Percentiles rank a stretch among this genome's conserved stretches.
phyloP scores from a whole-genome alignment of 2,329 filamentous ascomycete genomes.

The Clonostachys byssicola region DNA sequence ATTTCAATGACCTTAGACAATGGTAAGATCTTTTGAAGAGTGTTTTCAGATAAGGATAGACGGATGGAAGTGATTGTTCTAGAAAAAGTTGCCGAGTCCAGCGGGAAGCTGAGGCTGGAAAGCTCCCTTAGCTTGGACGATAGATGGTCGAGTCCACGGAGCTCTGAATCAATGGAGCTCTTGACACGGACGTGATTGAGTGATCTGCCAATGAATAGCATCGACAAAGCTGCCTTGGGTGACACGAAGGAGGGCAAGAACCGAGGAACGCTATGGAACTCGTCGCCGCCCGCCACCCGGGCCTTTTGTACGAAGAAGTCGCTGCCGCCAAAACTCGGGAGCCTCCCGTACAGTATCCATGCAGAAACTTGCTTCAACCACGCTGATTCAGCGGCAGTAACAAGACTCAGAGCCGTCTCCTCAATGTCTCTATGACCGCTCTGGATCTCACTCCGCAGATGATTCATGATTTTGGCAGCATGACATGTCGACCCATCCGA shows the following conservation, averaged over 20 bases:
- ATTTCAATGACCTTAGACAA: constrained; percentile 72
- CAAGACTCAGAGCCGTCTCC: constrained; percentile 66
- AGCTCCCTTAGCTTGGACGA: constrained; percentile 67
- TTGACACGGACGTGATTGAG: constrained; percentile 74
- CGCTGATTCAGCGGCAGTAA: constrained; percentile 77
- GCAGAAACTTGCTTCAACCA: constrained; percentile 89
- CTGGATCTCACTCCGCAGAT: constrained; percentile 69
- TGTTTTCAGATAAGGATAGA: constrained; percentile 76
- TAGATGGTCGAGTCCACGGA: constrained; percentile 54
- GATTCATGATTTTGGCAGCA: constrained; percentile 73
- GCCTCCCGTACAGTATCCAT: constrained; percentile 84
- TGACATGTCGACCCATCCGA: constrained; percentile 41
- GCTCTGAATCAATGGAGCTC: constrained; percentile 35
- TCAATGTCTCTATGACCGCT: constrained; percentile 90
- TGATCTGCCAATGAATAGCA: constrained; percentile 87
- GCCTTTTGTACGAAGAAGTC: constrained; percentile 75
- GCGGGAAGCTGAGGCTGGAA: constrained; percentile 65
- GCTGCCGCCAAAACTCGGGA: constrained; percentile 71
- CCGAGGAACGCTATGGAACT: constrained; percentile 53
- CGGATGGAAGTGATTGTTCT: constrained; percentile 73
- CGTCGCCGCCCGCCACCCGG: constrained; percentile 21
- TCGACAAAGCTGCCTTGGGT: constrained; percentile 68
- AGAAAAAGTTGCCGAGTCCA: constrained; percentile 68
- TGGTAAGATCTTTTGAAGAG: constrained; percentile 77
- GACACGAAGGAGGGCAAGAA: constrained; percentile 80